Evolutionary conservation across 1,139 yeast genomes (phyloP), one percentile per base, ranked within the genome.

Genomic region (Candida tetrigidarum): DNA sequence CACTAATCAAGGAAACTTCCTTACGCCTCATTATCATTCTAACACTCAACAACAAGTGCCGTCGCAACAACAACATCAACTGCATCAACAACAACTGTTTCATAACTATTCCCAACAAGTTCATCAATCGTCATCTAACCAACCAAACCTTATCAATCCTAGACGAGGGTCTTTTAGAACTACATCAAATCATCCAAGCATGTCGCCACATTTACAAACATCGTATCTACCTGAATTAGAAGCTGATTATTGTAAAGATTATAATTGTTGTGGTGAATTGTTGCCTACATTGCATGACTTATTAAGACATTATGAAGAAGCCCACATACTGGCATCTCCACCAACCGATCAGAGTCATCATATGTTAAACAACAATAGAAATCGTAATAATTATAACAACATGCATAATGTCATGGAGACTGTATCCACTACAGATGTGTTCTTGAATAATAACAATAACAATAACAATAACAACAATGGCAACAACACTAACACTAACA

Each of bases 241-340:
- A 67, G 96, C 96, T 9, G 92, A 92, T 64, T 93, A 92, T 66
- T 93, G 99, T 66, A 89, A 88, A 64, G 99, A 93, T 69, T 93
- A 93, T 67, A 84, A 92, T 48, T 93, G 99, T 66, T 93, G 99
- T 70, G 99, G 98, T 26, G 86, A 88, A 63, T 74, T 86, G 35
- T 76, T 95, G 47, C 98, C 98, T 27, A 92, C 96, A 10, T 73
- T 93, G 53, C 99, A 93, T 65, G 99, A 93, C 65, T 74, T 93
- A 52, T 76, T 93, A 53, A 83, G 96, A 57, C 99, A 93, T 64
- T 95, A 93, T 62, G 99, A 95, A 64, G 98, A 93, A 66, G 92
- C 96, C 35, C 99, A 93, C 65, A 92, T 92, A 52, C 81, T 87
- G 44, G 87, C 89, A 33, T 82, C 84, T 16, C 86, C 86, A 2